Evolutionary conservation across 192 early-diverging fungal species (phyloP).

Genomic region (Paraglomus brasilianum): DNA sequence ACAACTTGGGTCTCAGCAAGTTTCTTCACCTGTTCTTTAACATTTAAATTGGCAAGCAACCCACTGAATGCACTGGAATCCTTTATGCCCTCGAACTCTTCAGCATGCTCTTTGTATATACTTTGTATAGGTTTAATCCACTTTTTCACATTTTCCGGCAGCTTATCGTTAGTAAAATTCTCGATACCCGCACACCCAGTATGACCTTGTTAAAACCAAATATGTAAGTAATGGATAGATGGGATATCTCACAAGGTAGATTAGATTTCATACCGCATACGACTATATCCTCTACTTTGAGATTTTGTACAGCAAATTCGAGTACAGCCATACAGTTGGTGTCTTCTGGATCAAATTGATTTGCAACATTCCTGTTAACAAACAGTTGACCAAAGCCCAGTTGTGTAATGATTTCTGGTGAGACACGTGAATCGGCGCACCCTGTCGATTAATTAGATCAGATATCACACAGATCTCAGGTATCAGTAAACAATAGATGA

Average conservation of each 20-base stretch:
- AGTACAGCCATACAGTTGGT: constrained; percentile 81
- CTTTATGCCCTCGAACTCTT: not conserved
- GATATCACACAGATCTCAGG: not conserved
- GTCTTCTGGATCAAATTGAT: constrained; percentile 81
- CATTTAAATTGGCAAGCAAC: not conserved
- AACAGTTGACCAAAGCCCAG: constrained; percentile 84
- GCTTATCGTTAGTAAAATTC: not conserved
- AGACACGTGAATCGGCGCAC: constrained; percentile 92
- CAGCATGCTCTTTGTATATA: not conserved
- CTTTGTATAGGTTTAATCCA: constrained; percentile 2
- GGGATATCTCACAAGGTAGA: not conserved
- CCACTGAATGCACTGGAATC: not conserved
- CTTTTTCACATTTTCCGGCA: not conserved
- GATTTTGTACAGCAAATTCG: constrained; percentile 88
- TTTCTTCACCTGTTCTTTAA: constrained; percentile 13
- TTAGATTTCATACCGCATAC: constrained; percentile 65
- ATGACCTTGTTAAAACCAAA: not conserved
- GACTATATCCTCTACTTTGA: constrained; percentile 91
- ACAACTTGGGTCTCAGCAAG: constrained; percentile 3
- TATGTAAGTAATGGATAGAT: not conserved
- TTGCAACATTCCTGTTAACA: constrained; percentile 97
- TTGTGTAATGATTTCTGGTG: constrained; percentile 72
- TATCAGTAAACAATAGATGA: constrained; percentile 9
- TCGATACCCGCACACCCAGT: constrained; percentile 3
- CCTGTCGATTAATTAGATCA: constrained; percentile 39